Conservation (phyloP, 2,329 filamentous ascomycete species). For the Penicillium sp. region DNA sequence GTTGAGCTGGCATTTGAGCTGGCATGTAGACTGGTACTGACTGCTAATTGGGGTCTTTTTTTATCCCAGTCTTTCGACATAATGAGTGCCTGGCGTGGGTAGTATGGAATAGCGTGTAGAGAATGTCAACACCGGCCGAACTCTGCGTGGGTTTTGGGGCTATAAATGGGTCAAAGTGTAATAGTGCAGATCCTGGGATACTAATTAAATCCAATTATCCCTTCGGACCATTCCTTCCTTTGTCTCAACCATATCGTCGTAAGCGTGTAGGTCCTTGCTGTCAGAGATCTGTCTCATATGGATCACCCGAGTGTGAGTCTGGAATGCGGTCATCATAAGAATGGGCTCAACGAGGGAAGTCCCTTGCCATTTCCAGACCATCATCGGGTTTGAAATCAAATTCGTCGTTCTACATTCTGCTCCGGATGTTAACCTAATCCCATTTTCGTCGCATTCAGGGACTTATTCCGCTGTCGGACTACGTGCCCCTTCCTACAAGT, state of each 20-base stretch:
- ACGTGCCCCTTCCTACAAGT: slow-evolving; percentile 6
- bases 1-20: not conserved
- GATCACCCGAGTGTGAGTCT: not conserved
- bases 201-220: not conserved
- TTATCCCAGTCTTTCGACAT: not conserved
- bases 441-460: not conserved
- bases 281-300: not conserved
- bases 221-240: not conserved
- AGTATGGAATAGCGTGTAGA: not conserved
- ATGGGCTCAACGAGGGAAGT: not conserved
- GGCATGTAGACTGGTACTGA: not conserved
- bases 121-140: not conserved
- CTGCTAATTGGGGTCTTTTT: not conserved
- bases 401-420: slow-evolving; percentile 7
- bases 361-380: not conserved
- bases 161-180: not conserved
- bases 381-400: slow-evolving; percentile 15
- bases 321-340: not conserved
- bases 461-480: not conserved
- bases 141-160: not conserved
- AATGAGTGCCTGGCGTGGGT: not conserved
- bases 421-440: not conserved
- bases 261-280: not conserved
- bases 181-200: not conserved
- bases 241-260: not conserved